A percentile compares a stretch with the other conserved stretches of the same genome.
Conservation (phyloP, 768 basidiomycete genomes). For the Amanita exitialis region DNA sequence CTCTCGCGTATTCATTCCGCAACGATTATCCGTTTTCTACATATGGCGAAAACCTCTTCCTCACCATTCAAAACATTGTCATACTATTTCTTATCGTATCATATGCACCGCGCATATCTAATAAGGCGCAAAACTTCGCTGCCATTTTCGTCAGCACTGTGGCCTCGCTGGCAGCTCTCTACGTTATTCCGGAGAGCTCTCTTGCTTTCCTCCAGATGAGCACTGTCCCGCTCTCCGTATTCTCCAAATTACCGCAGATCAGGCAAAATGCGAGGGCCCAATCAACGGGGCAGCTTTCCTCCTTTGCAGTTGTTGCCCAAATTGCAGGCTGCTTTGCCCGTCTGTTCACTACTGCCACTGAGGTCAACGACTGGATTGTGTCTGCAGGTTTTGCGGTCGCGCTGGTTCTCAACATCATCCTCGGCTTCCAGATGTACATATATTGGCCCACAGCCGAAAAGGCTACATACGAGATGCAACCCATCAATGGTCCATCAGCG, state of each 20-base stretch:
- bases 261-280: slow-evolving; percentile 60
- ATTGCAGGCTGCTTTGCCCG: slow-evolving; percentile 85
- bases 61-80: slow-evolving; percentile 79
- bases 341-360: slow-evolving; percentile 86
- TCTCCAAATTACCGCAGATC: slow-evolving; percentile 95
- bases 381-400: slow-evolving; percentile 79
- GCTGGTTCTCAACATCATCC: slow-evolving; percentile 70
- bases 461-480: neutral
- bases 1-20: slow-evolving; percentile 75
- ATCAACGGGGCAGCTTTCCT: slow-evolving; percentile 90
- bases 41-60: slow-evolving; percentile 95
- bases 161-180: slow-evolving; percentile 27
- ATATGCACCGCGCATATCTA: slow-evolving; percentile 34
- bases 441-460: slow-evolving; percentile 60
- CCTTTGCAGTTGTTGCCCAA: slow-evolving; percentile 85
- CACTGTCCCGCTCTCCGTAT: slow-evolving; percentile 85
- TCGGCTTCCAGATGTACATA: slow-evolving; percentile 77
- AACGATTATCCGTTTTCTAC: slow-evolving; percentile 92
- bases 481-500: slow-evolving; percentile 8
- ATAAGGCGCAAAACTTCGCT: slow-evolving; percentile 14
- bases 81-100: slow-evolving; percentile 83
- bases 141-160: slow-evolving; percentile 19
- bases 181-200: slow-evolving; percentile 31
- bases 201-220: slow-evolving; percentile 70
- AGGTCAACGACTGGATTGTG: slow-evolving; percentile 77